Evolutionary conservation across 1,284 basidiomycete species (phyloP).

Genomic region (Psilocybe mexicana): DNA sequence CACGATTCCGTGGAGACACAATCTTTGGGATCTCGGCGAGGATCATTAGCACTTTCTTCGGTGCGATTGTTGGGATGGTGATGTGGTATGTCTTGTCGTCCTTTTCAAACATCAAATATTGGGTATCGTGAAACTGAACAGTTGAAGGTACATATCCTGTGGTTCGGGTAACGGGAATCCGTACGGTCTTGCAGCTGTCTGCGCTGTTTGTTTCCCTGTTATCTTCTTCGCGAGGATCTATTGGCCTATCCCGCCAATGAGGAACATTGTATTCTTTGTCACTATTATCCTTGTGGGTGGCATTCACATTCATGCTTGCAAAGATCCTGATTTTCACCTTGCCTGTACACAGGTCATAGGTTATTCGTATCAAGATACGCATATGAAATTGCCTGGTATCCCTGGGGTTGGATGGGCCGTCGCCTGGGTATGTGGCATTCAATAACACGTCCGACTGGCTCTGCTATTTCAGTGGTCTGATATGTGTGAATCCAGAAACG

Average conservation of each 20-base stretch:
- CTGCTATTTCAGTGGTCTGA: background rate
- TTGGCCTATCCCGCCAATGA: constrained; percentile 74
- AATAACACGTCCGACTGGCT: background rate
- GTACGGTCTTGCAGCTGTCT: constrained; percentile 73
- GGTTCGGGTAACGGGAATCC: constrained; percentile 68
- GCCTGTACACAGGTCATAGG: constrained; percentile 57
- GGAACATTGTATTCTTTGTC: constrained; percentile 73
- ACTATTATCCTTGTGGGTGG: constrained; percentile 61
- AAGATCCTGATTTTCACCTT: background rate
- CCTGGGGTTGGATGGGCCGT: constrained; percentile 61
- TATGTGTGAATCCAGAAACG: constrained; percentile 43
- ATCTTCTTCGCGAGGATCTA: constrained; percentile 69
- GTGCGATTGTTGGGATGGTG: constrained; percentile 66
- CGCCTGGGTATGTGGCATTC: constrained; percentile 54
- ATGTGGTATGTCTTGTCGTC: constrained; percentile 57
- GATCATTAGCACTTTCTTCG: constrained; percentile 68
- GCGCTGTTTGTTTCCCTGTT: constrained; percentile 71
- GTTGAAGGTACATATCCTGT: constrained; percentile 69
- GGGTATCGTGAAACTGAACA: background rate
- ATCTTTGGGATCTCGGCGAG: constrained; percentile 67
- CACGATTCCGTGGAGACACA: constrained; percentile 78
- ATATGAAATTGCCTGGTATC: constrained; percentile 43
- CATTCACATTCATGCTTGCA: background rate
- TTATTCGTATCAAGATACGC: constrained; percentile 69
- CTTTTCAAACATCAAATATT: background rate